Evolutionary conservation across 805 yeast species (phyloP).

Genomic region (Grigorovia jiainica): DNA sequence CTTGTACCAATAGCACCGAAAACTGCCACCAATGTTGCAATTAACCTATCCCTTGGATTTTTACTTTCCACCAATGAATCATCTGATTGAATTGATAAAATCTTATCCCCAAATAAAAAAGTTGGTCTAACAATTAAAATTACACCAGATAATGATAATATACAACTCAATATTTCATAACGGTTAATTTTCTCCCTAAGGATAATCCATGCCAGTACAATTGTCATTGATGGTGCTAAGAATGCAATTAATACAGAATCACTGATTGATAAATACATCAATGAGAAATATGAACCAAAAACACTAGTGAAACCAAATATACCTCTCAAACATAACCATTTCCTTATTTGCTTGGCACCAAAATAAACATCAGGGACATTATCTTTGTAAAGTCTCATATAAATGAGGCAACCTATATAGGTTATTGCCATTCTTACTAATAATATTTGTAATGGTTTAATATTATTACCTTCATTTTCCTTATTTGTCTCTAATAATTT

Average conservation of each 20-base stretch:
- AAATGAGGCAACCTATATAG: conserved; percentile 43
- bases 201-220: conserved; percentile 58
- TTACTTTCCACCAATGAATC: conserved; percentile 35
- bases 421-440: conserved; percentile 73
- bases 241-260: conserved; percentile 80
- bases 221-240: conserved; percentile 67
- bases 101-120: conserved; percentile 48
- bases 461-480: conserved; percentile 36
- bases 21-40: conserved; percentile 56
- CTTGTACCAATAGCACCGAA: conserved; percentile 64
- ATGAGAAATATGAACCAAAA: conserved; percentile 64
- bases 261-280: conserved; percentile 63
- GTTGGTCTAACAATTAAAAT: conserved; percentile 73
- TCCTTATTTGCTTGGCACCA: conserved; percentile 55
- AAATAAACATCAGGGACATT: conserved; percentile 50
- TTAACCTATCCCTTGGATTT: conserved; percentile 44
- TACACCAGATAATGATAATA: conserved; percentile 66
- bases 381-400: conserved; percentile 39
- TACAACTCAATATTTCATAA: conserved; percentile 60
- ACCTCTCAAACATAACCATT: conserved; percentile 53
- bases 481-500: conserved; percentile 55
- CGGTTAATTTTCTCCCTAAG: conserved; percentile 57
- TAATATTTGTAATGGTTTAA: conserved; percentile 72
- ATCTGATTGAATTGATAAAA: not conserved
- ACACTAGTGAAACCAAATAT: conserved; percentile 72